Evolutionary conservation across 305 asterid genomes (phyloP), one percentile per base, ranked within the genome.

Genomic region (Fraxinus nigra): DNA sequence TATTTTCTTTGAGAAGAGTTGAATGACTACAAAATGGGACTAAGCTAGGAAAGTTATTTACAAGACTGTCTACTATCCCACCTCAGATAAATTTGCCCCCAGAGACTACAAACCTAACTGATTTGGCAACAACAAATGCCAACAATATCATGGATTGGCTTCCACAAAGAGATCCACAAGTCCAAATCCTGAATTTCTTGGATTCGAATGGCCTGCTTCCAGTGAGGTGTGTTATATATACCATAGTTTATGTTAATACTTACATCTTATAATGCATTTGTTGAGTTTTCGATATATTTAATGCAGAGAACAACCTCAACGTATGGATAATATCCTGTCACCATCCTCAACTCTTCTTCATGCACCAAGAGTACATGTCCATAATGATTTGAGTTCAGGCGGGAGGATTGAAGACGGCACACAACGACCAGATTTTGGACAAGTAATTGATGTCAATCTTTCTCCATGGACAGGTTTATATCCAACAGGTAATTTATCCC

Each of bases 391-490:
- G 86, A 90, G 88, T 79, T 86, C 97, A 35, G 85, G 78, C 81
- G 76, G 80, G 81, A 89, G 89, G 67, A 83, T 90, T 22, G 97
- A 92, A 37, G 94, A 89, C 30, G 92, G 89, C 63, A 81, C 87
- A 0, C 93, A 86, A 7, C 84, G 89, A 11, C 76, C 92, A 5
- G 88, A 90, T 20, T 93, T 87, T 30, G 93, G 87, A 32, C 93
- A 83, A 20, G 83, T 86, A 22, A 88, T 93, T 26, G 92, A 95
- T 77, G 94, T 91, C 61, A 91, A 92, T 85, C 95, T 90, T 61
- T 85, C 94, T 0, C 91, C 95, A 0, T 95, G 98, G 98, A 82
- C 90, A 3, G 92, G 89, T 5, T 81, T 90, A 11, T 92, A 91
- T 83, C 86, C 96, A 35, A 46, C 92, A 82, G 96, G 95, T 93